phyloP scores from a whole-genome alignment of 129 eudicot genomes.

The Smallanthus sonchifolius region DNA sequence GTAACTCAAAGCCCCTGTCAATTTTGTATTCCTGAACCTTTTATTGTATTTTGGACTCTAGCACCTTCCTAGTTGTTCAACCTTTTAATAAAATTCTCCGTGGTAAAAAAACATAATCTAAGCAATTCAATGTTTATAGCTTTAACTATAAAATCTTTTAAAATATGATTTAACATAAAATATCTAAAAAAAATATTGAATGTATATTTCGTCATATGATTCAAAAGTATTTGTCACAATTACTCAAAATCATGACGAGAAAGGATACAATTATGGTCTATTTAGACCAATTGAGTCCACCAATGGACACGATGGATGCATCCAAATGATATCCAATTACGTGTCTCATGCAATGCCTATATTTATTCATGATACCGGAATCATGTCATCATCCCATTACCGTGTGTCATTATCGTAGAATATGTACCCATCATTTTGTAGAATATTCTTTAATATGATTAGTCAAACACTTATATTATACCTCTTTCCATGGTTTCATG shows the following conservation, averaged over 20 bases:
- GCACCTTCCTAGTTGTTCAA: no score
- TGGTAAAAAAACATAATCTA: no score
- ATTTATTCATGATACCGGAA: slow-evolving; percentile 4
- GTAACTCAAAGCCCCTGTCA: no score
- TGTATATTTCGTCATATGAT: neutral
- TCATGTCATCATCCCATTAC: slow-evolving; percentile 22
- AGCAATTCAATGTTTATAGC: no score
- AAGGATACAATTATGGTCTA: neutral
- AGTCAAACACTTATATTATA: slow-evolving; percentile 3
- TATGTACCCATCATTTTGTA: neutral
- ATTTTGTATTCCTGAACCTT: no score
- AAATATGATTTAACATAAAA: no score
- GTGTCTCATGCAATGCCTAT: slow-evolving; percentile 1
- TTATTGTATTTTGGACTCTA: no score
- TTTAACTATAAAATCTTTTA: no score
- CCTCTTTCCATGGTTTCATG: no score
- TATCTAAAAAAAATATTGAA: no score
- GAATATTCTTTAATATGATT: slow-evolving; percentile 11
- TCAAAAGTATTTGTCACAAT: neutral
- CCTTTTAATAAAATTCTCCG: no score
- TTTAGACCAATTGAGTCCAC: neutral
- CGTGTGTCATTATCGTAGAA: slow-evolving; percentile 16
- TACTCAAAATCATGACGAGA: neutral
- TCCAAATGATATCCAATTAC: slow-evolving; percentile 17
- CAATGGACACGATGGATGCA: slow-evolving; percentile 13